phyloP scores from a whole-genome alignment of 1,284 basidiomycete genomes.

The Porodaedalea pini region DNA sequence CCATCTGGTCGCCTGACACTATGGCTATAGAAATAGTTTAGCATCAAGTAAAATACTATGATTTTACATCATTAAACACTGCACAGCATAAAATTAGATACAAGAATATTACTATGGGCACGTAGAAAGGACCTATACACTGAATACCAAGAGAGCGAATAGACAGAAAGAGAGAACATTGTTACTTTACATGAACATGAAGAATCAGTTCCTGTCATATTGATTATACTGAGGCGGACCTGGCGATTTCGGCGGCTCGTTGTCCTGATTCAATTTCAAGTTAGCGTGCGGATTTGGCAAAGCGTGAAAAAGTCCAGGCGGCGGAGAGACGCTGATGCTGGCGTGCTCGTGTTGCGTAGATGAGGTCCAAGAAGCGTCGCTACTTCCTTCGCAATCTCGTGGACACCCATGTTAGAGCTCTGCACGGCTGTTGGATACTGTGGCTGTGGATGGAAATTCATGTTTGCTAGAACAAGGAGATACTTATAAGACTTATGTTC shows the following conservation, averaged over 20 bases:
- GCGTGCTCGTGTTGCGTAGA: neutral
- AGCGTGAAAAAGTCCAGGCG: neutral
- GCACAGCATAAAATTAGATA: neutral
- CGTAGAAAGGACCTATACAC: too few relatives aligned
- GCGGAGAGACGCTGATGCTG: neutral
- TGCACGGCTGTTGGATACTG: neutral
- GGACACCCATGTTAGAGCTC: neutral
- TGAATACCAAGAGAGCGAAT: too few relatives aligned
- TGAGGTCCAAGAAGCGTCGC: slow-evolving; percentile 15
- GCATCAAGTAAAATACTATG: too few relatives aligned
- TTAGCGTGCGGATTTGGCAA: neutral
- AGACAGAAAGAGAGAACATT: too few relatives aligned
- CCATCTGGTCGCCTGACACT: too few relatives aligned
- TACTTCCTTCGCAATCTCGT: slow-evolving; percentile 19
- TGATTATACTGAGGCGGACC: neutral
- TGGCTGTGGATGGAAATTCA: neutral
- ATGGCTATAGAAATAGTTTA: too few relatives aligned
- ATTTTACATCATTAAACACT: neutral
- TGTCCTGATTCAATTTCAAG: neutral
- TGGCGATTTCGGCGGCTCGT: neutral
- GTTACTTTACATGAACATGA: too few relatives aligned
- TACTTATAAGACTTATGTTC: neutral
- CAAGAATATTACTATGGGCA: too few relatives aligned
- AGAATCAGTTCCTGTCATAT: neutral
- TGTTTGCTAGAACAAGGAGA: neutral